Evolutionary conservation across 2,329 filamentous ascomycete species (phyloP).

Genomic region (Chrysosporium keratinophilum): DNA sequence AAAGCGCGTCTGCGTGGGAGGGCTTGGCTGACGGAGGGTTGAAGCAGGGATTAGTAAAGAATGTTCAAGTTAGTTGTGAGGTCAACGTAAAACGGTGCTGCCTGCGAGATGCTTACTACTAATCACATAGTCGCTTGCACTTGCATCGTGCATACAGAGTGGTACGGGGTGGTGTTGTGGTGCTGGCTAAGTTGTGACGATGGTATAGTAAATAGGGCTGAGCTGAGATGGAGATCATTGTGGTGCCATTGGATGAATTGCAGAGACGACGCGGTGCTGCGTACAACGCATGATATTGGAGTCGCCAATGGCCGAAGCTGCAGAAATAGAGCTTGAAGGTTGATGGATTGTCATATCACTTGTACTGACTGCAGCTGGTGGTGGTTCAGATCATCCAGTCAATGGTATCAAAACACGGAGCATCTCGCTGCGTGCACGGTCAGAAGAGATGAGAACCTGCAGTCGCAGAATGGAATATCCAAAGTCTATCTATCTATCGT

Average conservation of each 20-base stretch:
- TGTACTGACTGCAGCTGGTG: too few species aligned
- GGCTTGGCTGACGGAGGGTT: conserved; percentile 7
- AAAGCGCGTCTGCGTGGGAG: neutral
- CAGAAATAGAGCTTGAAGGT: neutral
- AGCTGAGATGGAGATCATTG: neutral
- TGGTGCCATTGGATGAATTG: neutral
- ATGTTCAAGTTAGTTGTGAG: too few species aligned
- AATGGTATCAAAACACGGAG: too few species aligned
- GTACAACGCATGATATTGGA: too few species aligned
- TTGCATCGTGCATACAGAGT: neutral
- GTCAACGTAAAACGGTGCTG: too few species aligned
- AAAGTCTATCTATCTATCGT: neutral
- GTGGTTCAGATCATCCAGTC: neutral
- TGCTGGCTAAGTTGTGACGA: neutral
- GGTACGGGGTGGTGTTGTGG: neutral
- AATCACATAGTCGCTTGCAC: too few species aligned
- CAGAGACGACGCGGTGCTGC: neutral
- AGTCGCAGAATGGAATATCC: neutral
- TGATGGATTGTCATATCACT: neutral
- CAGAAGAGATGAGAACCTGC: conserved; percentile 1
- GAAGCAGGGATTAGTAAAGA: neutral
- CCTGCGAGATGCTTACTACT: too few species aligned
- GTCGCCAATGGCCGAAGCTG: too few species aligned
- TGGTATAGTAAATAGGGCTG: neutral
- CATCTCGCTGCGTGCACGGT: too few species aligned